These are phyloP conservation scores for Malus domestica DNA, from an alignment of 306 rosid species.

Conservation along the genomic window ASM211411v1 NC_041804.1:15611001-15611500, in stretches of 20 bases:
- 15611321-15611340: conserved; percentile 57
- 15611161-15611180: no score
- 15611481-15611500: background rate
- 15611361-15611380: conserved; percentile 41
- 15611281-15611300: conserved; percentile 41
- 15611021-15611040: no score
- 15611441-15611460: background rate
- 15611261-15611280: conserved; percentile 62
- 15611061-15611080: no score
- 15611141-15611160: no score
- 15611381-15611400: background rate
- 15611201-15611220: no score
- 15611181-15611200: no score
- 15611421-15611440: background rate
- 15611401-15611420: background rate
- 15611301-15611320: conserved; percentile 43
- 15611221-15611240: conserved; percentile 18
- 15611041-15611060: no score
- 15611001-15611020: no score
- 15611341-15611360: conserved; percentile 52
- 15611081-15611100: no score
- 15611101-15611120: no score
- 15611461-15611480: background rate
- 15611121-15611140: no score
- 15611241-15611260: conserved; percentile 48